Conservation (phyloP, 164 flowering plant genomes). For the Dillenia turbinata region DNA sequence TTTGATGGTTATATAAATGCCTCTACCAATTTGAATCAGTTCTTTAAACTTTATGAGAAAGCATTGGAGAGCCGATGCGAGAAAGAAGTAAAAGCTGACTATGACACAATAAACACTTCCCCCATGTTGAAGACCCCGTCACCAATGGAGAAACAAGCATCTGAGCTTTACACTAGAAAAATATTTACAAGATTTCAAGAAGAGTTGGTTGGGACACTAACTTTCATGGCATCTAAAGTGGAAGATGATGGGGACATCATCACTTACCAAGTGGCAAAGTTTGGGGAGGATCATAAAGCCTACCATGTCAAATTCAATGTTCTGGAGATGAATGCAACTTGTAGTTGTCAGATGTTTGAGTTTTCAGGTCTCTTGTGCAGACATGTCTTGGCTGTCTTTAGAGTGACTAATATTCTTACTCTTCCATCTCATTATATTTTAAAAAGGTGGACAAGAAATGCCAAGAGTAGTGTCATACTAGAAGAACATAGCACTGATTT, state of each 20-base stretch:
- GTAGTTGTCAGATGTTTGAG: slow-evolving; percentile 89
- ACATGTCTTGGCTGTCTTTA: slow-evolving; percentile 72
- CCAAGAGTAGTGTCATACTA: slow-evolving; percentile 63
- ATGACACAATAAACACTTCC: slow-evolving; percentile 59
- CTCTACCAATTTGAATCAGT: slow-evolving; percentile 59
- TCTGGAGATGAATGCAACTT: slow-evolving; percentile 66
- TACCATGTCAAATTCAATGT: slow-evolving; percentile 60
- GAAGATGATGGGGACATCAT: slow-evolving; percentile 59
- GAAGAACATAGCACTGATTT: slow-evolving; percentile 42
- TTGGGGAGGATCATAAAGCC: slow-evolving; percentile 65
- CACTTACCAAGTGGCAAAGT: slow-evolving; percentile 62
- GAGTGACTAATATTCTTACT: slow-evolving; percentile 76
- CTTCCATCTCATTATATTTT: slow-evolving; percentile 65
- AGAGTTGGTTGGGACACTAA: slow-evolving; percentile 72
- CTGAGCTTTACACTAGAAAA: slow-evolving; percentile 69
- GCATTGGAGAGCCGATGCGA: slow-evolving; percentile 75
- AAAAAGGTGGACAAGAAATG: slow-evolving; percentile 85
- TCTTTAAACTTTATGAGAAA: slow-evolving; percentile 72
- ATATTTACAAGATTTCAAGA: slow-evolving; percentile 70
- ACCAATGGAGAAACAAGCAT: slow-evolving; percentile 88
- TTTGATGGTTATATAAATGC: slow-evolving; percentile 87
- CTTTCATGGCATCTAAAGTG: slow-evolving; percentile 63
- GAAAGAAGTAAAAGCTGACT: slow-evolving; percentile 84
- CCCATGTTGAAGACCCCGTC: slow-evolving; percentile 72
- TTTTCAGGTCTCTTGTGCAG: slow-evolving; percentile 82